Percentiles rank a stretch among this genome's conserved stretches.
These are phyloP conservation scores for Schizosaccharomyces versatilis DNA, from an alignment of 1,139 yeast species.

Conservation along the genomic window DNA sequence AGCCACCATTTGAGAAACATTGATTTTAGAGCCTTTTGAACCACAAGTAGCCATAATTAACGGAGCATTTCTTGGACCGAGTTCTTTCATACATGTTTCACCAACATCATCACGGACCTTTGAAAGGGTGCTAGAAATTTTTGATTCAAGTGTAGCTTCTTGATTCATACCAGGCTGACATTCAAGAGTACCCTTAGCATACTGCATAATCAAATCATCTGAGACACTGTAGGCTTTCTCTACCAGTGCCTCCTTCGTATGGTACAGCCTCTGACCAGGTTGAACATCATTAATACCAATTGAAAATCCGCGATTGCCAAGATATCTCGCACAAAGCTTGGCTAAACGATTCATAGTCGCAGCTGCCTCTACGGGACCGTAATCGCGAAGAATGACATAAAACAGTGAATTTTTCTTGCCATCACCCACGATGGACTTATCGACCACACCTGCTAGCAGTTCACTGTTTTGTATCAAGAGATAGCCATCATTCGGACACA, in stretches of 20 bases:
- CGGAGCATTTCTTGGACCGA: constrained; percentile 83
- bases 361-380: constrained; percentile 90
- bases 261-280: constrained; percentile 59
- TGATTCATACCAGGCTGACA: constrained; percentile 98
- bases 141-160: constrained; percentile 93
- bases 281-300: constrained; percentile 96
- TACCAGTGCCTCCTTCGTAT: constrained; percentile 68
- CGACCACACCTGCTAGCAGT: constrained; percentile 86
- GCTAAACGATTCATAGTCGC: constrained; percentile 97
- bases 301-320: constrained; percentile 89
- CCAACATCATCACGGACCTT: constrained; percentile 98
- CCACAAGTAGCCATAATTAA: constrained; percentile 98
- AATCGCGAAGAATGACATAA: constrained; percentile 81
- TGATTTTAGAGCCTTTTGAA: constrained; percentile 83
- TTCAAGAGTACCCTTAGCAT: constrained; percentile 70
- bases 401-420: constrained; percentile 95
- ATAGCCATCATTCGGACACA: constrained; percentile 95
- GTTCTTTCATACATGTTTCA: constrained; percentile 81
- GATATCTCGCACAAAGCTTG: constrained; percentile 77
- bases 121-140: constrained; percentile 84
- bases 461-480: constrained; percentile 78
- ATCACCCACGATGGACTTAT: constrained; percentile 85
- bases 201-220: constrained; percentile 67
- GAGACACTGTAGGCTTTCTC: constrained; percentile 79
- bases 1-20: constrained; percentile 99